These are phyloP conservation scores for Saprolegnia diclina DNA, from an alignment of 352 stramenopile genomes.

Conservation along the genomic window DNA sequence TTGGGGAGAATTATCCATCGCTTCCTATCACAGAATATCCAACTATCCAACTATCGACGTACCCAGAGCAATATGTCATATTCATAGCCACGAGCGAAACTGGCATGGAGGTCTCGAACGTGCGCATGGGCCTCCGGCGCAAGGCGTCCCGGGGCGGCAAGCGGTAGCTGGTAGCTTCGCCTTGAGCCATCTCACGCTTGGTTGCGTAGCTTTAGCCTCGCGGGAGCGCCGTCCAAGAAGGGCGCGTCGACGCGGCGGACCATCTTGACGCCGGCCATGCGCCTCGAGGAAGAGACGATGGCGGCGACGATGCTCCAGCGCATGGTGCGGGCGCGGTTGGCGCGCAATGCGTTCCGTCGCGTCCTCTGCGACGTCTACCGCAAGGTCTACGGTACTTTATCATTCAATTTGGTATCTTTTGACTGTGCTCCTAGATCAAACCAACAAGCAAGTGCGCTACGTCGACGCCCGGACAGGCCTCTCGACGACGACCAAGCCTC, in stretches of 20 bases:
- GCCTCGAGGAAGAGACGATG: constrained; percentile 9
- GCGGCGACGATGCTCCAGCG: constrained; percentile 12
- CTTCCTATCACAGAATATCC: too few species aligned
- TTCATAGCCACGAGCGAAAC: not conserved
- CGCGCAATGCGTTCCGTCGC: constrained; percentile 8
- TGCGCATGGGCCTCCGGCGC: not conserved
- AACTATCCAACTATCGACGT: not conserved
- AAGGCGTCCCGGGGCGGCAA: constrained; percentile 1
- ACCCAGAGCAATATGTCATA: not conserved
- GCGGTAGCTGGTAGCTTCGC: not conserved
- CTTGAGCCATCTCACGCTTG: not conserved
- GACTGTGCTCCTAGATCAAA: constrained; percentile 4
- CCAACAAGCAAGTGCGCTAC: constrained; percentile 16
- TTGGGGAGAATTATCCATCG: too few species aligned
- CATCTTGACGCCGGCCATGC: constrained; percentile 8
- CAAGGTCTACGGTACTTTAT: constrained; percentile 10
- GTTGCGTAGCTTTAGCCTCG: constrained; percentile 1
- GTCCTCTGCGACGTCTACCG: constrained; percentile 13
- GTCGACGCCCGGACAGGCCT: constrained; percentile 11
- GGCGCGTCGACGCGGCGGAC: not conserved
- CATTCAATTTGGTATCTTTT: too few species aligned
- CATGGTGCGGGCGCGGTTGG: constrained; percentile 10
- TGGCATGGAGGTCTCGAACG: not conserved
- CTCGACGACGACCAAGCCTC: constrained; percentile 4
- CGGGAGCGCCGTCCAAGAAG: not conserved